Percentiles rank a stretch among this genome's conserved stretches.
Conservation (phyloP, 1,139 yeast species). For the Geotrichum bryndzae region DNA sequence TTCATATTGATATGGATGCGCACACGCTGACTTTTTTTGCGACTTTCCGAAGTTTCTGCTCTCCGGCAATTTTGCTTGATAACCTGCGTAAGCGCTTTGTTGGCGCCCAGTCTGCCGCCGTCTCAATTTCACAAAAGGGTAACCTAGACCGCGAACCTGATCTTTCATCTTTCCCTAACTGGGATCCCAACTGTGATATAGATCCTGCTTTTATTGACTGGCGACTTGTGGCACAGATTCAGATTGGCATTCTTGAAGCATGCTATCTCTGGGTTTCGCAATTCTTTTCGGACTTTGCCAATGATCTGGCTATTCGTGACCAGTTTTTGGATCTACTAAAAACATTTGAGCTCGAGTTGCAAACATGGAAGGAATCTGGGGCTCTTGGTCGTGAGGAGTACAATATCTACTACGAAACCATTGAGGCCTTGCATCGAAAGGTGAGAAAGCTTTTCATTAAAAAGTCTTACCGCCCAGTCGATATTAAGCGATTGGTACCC, state of each 20-base stretch:
- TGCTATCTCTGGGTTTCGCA: constrained; percentile 64
- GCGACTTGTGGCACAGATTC: constrained; percentile 64
- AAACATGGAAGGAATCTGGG: constrained; percentile 50
- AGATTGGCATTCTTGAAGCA: constrained; percentile 76
- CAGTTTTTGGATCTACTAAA: constrained; percentile 62
- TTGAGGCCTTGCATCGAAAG: constrained; percentile 58
- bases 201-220: constrained; percentile 39
- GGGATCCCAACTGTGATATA: constrained; percentile 32
- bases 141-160: constrained; percentile 1
- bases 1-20: constrained; percentile 53
- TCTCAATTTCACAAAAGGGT: constrained; percentile 37
- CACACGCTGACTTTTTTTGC: constrained; percentile 61
- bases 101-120: constrained; percentile 56
- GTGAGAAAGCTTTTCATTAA: constrained; percentile 70
- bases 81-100: constrained; percentile 48
- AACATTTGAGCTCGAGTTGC: constrained; percentile 60
- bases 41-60: constrained; percentile 57
- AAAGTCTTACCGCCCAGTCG: constrained; percentile 70
- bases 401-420: constrained; percentile 28
- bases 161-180: constrained; percentile 36
- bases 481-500: constrained; percentile 31
- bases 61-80: constrained; percentile 47
- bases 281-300: constrained; percentile 70
- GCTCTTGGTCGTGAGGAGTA: constrained; percentile 34
- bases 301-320: constrained; percentile 56